Conservation (phyloP, 768 basidiomycete genomes). For the Clitopilus hobsonii region DNA sequence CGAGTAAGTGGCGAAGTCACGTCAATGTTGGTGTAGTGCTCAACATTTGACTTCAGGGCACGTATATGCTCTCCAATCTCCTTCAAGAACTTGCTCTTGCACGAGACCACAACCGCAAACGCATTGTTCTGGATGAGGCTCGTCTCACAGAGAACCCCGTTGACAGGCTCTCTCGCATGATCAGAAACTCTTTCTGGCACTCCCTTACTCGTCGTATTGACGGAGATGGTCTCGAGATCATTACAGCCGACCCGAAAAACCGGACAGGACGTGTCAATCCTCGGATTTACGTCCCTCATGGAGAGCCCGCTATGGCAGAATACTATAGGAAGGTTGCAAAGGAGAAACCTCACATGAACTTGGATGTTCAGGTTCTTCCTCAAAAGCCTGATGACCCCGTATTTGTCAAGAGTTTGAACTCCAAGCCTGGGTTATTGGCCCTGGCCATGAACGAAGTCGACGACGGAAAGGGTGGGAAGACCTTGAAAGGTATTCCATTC, state of each 20-base stretch:
- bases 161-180: constrained; percentile 95
- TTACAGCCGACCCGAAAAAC: constrained; percentile 98
- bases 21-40: background rate
- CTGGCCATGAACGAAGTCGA: constrained; percentile 93
- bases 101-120: constrained; percentile 89
- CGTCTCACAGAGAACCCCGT: constrained; percentile 97
- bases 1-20: constrained; percentile 45
- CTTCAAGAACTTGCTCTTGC: constrained; percentile 98
- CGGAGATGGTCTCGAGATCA: constrained; percentile 94
- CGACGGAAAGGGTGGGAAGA: constrained; percentile 72
- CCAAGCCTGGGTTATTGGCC: constrained; percentile 90
- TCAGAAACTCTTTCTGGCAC: constrained; percentile 97
- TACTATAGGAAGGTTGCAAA: constrained; percentile 90
- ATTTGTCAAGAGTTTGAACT: constrained; percentile 91
- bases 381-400: constrained; percentile 78
- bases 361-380: constrained; percentile 91
- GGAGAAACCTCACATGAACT: constrained; percentile 90
- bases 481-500: constrained; percentile 92
- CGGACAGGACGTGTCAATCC: constrained; percentile 86
- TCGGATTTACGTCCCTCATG: constrained; percentile 91
- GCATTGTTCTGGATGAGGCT: constrained; percentile 98
- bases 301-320: constrained; percentile 90
- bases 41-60: constrained; percentile 53
- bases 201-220: constrained; percentile 95
- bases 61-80: constrained; percentile 99